These are phyloP conservation scores for Sclerotiophoma versabilis DNA, from an alignment of 2,329 filamentous ascomycete species.

Conservation along the genomic window DNA sequence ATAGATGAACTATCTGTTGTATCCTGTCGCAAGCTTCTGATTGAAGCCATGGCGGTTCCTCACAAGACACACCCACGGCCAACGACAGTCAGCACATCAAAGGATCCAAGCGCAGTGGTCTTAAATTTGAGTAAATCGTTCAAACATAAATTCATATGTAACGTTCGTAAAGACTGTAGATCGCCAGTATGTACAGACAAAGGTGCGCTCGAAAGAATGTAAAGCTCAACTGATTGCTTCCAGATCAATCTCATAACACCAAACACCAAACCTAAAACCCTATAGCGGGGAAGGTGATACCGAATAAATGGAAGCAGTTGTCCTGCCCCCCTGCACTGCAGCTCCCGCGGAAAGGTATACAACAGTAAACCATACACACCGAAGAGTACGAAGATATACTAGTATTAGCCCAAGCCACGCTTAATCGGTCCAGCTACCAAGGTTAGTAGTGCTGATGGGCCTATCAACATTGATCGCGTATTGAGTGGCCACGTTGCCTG, in stretches of 20 bases:
- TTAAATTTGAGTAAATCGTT: neutral
- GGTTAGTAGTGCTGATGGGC: slow-evolving; percentile 40
- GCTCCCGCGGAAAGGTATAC: neutral
- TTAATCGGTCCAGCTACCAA: slow-evolving; percentile 42
- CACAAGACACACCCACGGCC: too few relatives aligned
- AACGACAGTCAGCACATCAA: too few relatives aligned
- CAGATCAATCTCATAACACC: neutral
- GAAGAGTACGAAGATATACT: neutral
- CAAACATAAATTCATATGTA: neutral
- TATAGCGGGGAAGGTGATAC: neutral
- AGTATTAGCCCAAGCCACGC: slow-evolving; percentile 13
- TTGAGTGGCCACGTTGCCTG: slow-evolving; percentile 65
- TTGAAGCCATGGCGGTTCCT: too few relatives aligned
- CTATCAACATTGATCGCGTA: slow-evolving; percentile 61
- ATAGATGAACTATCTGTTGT: too few relatives aligned
- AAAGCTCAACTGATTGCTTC: neutral
- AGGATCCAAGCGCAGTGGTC: too few relatives aligned
- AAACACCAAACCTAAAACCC: neutral
- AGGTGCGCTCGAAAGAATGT: neutral
- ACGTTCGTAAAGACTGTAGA: slow-evolving; percentile 8
- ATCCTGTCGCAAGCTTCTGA: too few relatives aligned
- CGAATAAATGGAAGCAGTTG: neutral
- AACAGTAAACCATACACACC: slow-evolving; percentile 2
- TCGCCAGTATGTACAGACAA: slow-evolving; percentile 2
- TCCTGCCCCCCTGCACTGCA: neutral